Percentiles rank a stretch among this genome's conserved stretches.
Conservation (phyloP, 2,329 filamentous ascomycete species). For the Colletotrichum lini region DNA sequence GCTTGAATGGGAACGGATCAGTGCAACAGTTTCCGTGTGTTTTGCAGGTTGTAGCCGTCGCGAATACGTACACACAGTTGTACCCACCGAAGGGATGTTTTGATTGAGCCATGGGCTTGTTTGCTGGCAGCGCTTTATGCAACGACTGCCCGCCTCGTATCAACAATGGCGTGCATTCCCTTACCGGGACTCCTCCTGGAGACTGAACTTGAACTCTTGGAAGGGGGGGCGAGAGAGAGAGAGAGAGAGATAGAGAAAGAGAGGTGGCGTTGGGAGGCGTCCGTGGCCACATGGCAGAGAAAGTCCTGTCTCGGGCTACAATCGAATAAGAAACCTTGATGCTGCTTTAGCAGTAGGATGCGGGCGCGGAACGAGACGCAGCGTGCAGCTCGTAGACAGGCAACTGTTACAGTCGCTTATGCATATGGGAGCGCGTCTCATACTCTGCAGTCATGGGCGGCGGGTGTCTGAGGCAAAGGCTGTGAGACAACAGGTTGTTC, state of each 20-base stretch:
- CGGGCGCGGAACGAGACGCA: conserved; percentile 5
- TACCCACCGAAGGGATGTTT: conserved; percentile 1
- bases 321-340: not conserved
- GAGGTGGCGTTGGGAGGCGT: conserved; percentile 12
- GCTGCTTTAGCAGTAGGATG: conserved; percentile 7
- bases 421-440: conserved; percentile 15
- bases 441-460: conserved; percentile 16
- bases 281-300: conserved; percentile 22
- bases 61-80: conserved; percentile 2
- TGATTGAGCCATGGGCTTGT: conserved; percentile 30
- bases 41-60: conserved; percentile 8
- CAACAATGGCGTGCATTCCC: conserved; percentile 31
- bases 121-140: conserved; percentile 30
- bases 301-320: not conserved
- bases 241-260: not conserved
- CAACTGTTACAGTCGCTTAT: conserved; percentile 19
- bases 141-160: conserved; percentile 18
- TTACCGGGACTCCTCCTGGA: not conserved
- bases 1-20: conserved; percentile 20
- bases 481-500: conserved; percentile 30
- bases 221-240: not conserved
- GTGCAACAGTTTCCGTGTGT: conserved; percentile 10
- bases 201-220: too few relatives aligned
- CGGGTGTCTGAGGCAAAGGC: not conserved
- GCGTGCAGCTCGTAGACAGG: conserved; percentile 21